These are phyloP conservation scores for Niebla homalea DNA, from an alignment of 495 filamentous ascomycete species.

Conservation along the genomic window DNA sequence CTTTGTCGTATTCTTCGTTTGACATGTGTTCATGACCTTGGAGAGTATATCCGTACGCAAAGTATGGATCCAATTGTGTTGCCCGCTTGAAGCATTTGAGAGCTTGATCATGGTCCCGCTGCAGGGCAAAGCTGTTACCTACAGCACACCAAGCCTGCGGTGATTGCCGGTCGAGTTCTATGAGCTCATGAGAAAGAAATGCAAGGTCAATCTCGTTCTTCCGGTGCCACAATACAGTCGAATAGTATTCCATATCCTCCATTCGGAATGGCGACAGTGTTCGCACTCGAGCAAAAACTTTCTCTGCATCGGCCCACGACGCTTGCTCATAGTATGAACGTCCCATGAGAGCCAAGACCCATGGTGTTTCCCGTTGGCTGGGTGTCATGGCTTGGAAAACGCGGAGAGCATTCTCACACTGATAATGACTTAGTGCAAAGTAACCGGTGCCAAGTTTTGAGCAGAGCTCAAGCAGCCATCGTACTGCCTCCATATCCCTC, in stretches of 20 bases:
- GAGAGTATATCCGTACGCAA: slow-evolving; percentile 89
- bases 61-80: slow-evolving; percentile 74
- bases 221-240: slow-evolving; percentile 91
- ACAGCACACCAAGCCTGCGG: slow-evolving; percentile 92
- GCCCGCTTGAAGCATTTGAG: slow-evolving; percentile 91
- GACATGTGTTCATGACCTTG: slow-evolving; percentile 94
- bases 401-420: slow-evolving; percentile 60
- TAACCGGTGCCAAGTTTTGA: slow-evolving; percentile 71
- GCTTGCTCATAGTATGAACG: slow-evolving; percentile 81
- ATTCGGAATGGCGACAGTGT: slow-evolving; percentile 62
- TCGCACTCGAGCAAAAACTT: slow-evolving; percentile 64
- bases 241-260: slow-evolving; percentile 95
- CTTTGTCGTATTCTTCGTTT: slow-evolving; percentile 95
- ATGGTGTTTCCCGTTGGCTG: slow-evolving; percentile 82
- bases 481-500: slow-evolving; percentile 63
- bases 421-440: slow-evolving; percentile 61
- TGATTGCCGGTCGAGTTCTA: slow-evolving; percentile 73
- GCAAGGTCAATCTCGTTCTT: slow-evolving; percentile 85
- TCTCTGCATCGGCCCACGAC: slow-evolving; percentile 72
- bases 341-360: slow-evolving; percentile 82
- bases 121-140: slow-evolving; percentile 92
- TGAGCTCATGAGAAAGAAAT: slow-evolving; percentile 77
- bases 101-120: slow-evolving; percentile 87
- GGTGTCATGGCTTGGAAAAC: slow-evolving; percentile 54
- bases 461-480: slow-evolving; percentile 70